Evolutionary conservation across 2,329 filamentous ascomycete species (phyloP).

Genomic region (Neofusicoccum sp.): DNA sequence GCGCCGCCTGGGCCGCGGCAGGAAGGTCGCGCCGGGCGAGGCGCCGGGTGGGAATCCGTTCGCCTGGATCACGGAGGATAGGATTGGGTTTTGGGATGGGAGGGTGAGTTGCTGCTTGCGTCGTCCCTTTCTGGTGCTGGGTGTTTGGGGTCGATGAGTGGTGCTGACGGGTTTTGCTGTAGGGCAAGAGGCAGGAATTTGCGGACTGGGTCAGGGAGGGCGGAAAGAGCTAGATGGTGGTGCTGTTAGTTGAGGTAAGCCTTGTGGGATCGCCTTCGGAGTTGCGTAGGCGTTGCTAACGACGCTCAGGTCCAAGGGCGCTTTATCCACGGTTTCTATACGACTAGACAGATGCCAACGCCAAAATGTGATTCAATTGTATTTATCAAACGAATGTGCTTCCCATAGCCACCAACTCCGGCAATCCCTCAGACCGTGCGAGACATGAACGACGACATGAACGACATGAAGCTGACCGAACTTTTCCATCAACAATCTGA

Average conservation of each 20-base stretch:
- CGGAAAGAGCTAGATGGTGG: background rate
- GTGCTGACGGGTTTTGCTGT: background rate
- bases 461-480: background rate
- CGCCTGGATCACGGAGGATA: slow-evolving; percentile 68
- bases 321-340: background rate
- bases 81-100: slow-evolving; percentile 86
- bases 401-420: background rate
- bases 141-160: background rate
- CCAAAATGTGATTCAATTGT: background rate
- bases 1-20: slow-evolving; percentile 66
- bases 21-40: slow-evolving; percentile 27
- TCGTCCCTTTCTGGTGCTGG: background rate
- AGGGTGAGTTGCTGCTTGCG: slow-evolving; percentile 56
- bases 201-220: slow-evolving; percentile 65
- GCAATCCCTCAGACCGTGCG: background rate
- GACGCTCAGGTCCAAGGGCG: background rate
- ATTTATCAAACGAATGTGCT: background rate
- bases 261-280: too few species aligned
- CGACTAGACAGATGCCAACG: background rate
- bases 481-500: background rate
- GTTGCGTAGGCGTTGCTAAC: background rate
- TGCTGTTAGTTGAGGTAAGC: background rate
- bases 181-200: slow-evolving; percentile 74
- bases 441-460: too few species aligned
- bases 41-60: slow-evolving; percentile 72